Conservation (phyloP, 2,329 filamentous ascomycete species). For the Sphaerulina populicola region DNA sequence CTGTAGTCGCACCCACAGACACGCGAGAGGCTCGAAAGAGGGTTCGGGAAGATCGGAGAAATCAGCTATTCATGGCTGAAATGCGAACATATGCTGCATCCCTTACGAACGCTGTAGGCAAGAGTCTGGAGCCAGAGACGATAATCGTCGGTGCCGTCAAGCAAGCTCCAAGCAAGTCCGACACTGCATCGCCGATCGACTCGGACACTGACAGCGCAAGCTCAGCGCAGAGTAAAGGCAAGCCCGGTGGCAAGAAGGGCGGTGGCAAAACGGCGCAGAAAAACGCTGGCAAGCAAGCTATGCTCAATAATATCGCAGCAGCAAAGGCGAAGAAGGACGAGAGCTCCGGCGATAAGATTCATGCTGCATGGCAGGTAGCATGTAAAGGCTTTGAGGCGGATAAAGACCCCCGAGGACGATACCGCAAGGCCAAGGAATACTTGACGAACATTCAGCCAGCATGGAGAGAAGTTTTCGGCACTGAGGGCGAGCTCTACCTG, state of each 20-base stretch:
- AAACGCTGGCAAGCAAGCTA: slow-evolving; percentile 38
- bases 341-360: slow-evolving; percentile 33
- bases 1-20: slow-evolving; percentile 20
- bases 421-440: slow-evolving; percentile 45
- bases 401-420: slow-evolving; percentile 38
- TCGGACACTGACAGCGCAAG: slow-evolving; percentile 27
- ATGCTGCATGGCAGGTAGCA: slow-evolving; percentile 41
- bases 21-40: slow-evolving; percentile 30
- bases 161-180: slow-evolving; percentile 16
- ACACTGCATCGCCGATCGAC: slow-evolving; percentile 24
- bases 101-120: slow-evolving; percentile 57
- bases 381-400: slow-evolving; percentile 44
- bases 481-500: slow-evolving; percentile 44
- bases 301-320: slow-evolving; percentile 38
- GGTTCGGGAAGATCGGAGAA: slow-evolving; percentile 40
- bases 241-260: slow-evolving; percentile 24
- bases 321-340: slow-evolving; percentile 39
- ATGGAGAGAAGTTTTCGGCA: slow-evolving; percentile 36
- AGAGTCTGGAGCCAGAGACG: slow-evolving; percentile 55
- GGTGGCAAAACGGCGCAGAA: slow-evolving; percentile 31
- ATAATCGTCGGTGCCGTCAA: slow-evolving; percentile 44
- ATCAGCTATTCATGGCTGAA: slow-evolving; percentile 60
- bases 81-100: slow-evolving; percentile 62
- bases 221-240: slow-evolving; percentile 24
- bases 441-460: slow-evolving; percentile 37